Evolutionary conservation across 306 rosid genomes (phyloP).

Genomic region (Citrullus colocynthis): DNA sequence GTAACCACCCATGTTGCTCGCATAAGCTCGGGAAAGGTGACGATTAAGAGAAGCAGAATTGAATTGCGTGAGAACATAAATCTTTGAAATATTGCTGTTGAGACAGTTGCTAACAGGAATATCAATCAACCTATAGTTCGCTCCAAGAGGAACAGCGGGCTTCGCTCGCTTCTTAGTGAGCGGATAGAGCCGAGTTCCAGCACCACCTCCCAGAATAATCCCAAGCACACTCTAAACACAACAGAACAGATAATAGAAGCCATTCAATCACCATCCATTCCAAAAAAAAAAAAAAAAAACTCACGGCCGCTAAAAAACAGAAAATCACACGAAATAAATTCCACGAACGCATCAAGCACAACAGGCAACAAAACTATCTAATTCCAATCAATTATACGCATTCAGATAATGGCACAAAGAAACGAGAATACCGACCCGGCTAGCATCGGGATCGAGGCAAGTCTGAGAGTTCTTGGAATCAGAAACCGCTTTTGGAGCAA

Average conservation of each 20-base stretch:
- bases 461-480: conserved; percentile 89
- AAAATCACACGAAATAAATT: not conserved
- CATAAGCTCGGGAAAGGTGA: conserved; percentile 89
- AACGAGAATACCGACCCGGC: conserved; percentile 43
- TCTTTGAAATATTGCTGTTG: conserved; percentile 85
- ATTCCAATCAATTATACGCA: not conserved
- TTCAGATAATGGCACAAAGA: not conserved
- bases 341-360: not conserved
- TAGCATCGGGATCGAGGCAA: conserved; percentile 96
- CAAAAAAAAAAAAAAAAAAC: not conserved
- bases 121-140: conserved; percentile 89
- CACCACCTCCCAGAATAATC: conserved; percentile 92
- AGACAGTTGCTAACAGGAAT: conserved; percentile 96
- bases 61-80: conserved; percentile 94
- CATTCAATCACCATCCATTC: not conserved
- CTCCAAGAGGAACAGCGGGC: conserved; percentile 98
- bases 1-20: conserved; percentile 93
- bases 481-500: conserved; percentile 78
- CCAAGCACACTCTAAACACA: conserved; percentile 81
- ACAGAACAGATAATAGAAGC: not conserved
- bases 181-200: conserved; percentile 92
- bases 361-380: not conserved
- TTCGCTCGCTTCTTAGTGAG: conserved; percentile 94
- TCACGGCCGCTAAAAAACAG: not conserved
- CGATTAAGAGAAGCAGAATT: conserved; percentile 97